Conservation (phyloP, 2,329 filamentous ascomycete genomes). For the Paecilomyces dactylethromorphus region DNA sequence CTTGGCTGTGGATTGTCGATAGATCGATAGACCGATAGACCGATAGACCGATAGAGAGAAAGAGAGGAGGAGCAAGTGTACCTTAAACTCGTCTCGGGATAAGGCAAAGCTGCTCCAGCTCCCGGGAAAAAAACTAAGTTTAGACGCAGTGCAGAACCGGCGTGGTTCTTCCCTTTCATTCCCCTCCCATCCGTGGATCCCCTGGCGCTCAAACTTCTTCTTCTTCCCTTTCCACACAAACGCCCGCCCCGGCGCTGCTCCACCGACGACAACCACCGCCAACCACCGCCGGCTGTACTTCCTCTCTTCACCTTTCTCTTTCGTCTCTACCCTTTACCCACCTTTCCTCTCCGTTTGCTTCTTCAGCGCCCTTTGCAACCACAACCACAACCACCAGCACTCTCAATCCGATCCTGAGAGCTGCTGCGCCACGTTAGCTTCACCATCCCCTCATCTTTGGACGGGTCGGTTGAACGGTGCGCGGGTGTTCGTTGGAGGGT, state of each 20-base stretch:
- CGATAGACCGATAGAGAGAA: too few relatives aligned
- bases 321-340: slow-evolving; percentile 1
- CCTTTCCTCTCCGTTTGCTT: slow-evolving; percentile 9
- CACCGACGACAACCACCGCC: background rate
- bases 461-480: background rate
- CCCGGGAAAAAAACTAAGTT: too few relatives aligned
- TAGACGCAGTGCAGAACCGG: too few relatives aligned
- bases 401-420: background rate
- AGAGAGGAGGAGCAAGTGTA: too few relatives aligned
- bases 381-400: slow-evolving; percentile 1
- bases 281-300: background rate
- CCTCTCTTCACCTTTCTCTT: slow-evolving; percentile 4
- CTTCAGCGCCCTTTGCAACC: slow-evolving; percentile 7
- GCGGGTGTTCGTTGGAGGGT: background rate
- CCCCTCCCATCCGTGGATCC: background rate
- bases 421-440: slow-evolving; percentile 1
- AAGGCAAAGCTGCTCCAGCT: too few relatives aligned
- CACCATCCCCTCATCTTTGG: background rate
- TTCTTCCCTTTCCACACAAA: slow-evolving; percentile 10
- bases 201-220: background rate
- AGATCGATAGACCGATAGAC: too few relatives aligned
- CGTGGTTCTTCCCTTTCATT: too few relatives aligned
- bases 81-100: too few relatives aligned
- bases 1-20: too few relatives aligned
- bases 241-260: slow-evolving; percentile 7